Evolutionary conservation across 495 filamentous ascomycete species (phyloP).

Genomic region (Poronia punctata): DNA sequence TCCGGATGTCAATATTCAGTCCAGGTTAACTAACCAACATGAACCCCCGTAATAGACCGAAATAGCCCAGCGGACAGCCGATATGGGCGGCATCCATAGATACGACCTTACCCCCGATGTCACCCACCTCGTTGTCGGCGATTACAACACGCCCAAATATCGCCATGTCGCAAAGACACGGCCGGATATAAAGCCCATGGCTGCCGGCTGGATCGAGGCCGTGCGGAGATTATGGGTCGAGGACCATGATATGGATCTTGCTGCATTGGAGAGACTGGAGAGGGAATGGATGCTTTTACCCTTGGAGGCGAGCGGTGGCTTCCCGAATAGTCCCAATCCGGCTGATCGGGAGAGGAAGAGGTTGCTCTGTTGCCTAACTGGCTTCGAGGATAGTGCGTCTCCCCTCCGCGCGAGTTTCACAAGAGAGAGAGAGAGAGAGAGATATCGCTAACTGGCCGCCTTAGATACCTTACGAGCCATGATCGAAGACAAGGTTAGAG

Average conservation of each 20-base stretch:
- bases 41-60: conserved; percentile 47
- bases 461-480: conserved; percentile 64
- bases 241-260: conserved; percentile 71
- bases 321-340: conserved; percentile 15
- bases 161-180: conserved; percentile 87
- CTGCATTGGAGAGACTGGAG: conserved; percentile 39
- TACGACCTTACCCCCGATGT: conserved; percentile 93
- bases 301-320: conserved; percentile 35
- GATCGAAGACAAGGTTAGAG: conserved; percentile 48
- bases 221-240: conserved; percentile 75
- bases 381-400: conserved; percentile 73
- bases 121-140: conserved; percentile 88
- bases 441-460: conserved; percentile 16
- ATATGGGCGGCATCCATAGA: conserved; percentile 82
- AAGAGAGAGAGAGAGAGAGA: too few species aligned
- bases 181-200: conserved; percentile 74
- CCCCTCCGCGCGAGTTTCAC: too few species aligned
- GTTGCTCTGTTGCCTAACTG: conserved; percentile 79
- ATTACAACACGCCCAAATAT: conserved; percentile 84
- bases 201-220: conserved; percentile 74
- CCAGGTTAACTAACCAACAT: conserved; percentile 2
- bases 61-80: conserved; percentile 57
- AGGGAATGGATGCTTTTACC: conserved; percentile 33
- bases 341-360: conserved; percentile 28
- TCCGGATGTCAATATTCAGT: conserved; percentile 10